Conservation (phyloP, 164 flowering plant species). For the Kalanchoe fedtschenkoi region DNA sequence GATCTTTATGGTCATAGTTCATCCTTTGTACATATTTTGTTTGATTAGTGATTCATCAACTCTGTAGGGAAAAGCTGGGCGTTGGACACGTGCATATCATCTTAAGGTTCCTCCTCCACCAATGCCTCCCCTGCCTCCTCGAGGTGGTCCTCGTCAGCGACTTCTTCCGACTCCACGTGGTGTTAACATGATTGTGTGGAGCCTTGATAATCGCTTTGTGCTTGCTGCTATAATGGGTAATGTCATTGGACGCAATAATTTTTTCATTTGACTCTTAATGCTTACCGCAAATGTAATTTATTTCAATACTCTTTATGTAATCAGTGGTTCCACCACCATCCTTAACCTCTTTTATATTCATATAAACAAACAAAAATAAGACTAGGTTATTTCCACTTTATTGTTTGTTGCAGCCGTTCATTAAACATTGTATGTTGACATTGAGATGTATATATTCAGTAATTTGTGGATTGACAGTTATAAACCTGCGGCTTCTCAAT, state of each 20-base stretch:
- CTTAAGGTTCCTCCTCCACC: constrained; percentile 99
- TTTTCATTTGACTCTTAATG: too few species aligned
- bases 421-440: background rate
- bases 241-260: background rate
- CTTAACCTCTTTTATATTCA: background rate
- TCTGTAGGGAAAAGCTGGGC: constrained; percentile 62
- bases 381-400: background rate
- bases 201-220: constrained; percentile 92
- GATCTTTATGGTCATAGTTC: too few species aligned
- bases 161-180: constrained; percentile 93
- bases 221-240: constrained; percentile 98
- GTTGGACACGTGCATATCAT: constrained; percentile 85
- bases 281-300: too few species aligned
- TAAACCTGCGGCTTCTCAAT: constrained; percentile 2
- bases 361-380: background rate
- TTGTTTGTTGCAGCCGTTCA: background rate
- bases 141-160: constrained; percentile 95
- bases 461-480: background rate
- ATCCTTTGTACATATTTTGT: background rate
- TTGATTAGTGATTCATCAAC: background rate
- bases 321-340: background rate
- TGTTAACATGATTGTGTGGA: constrained; percentile 97
- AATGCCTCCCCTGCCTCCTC: constrained; percentile 79
- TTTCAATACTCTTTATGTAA: background rate
- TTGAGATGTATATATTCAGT: background rate